Percentiles rank a stretch among this genome's conserved stretches.
phyloP scores from a whole-genome alignment of 108 stramenopile species.

The Skeletonema tropicum region DNA sequence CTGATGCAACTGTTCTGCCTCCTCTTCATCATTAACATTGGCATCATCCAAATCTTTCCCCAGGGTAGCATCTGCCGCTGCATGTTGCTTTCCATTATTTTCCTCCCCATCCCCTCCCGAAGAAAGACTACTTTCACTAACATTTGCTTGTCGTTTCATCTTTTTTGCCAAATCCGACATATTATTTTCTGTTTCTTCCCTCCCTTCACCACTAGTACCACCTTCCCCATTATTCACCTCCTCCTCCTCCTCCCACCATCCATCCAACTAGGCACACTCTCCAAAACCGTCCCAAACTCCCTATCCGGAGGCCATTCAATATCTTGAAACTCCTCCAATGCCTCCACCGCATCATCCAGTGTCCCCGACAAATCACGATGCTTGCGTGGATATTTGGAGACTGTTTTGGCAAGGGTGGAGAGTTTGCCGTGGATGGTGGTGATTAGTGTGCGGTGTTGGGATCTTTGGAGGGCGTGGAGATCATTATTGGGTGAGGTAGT shows the following conservation, averaged over 20 bases:
- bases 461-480: conserved; percentile 15
- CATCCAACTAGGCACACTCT: conserved; percentile 26
- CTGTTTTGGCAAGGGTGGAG: conserved; percentile 23
- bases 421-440: conserved; percentile 37
- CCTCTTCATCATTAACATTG: conserved; percentile 34
- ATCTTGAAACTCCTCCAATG: conserved; percentile 47
- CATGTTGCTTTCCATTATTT: background rate
- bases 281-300: conserved; percentile 17
- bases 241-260: background rate
- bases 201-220: conserved; percentile 2
- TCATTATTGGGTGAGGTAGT: background rate
- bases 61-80: conserved; percentile 9
- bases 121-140: conserved; percentile 7
- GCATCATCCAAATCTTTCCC: conserved; percentile 16
- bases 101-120: background rate
- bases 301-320: conserved; percentile 48
- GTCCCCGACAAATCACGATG: conserved; percentile 37
- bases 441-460: conserved; percentile 38
- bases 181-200: background rate
- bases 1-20: conserved; percentile 16
- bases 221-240: background rate
- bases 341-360: conserved; percentile 47
- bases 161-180: conserved; percentile 18
- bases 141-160: conserved; percentile 5
- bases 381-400: conserved; percentile 43